phyloP scores from a whole-genome alignment of 345 rosid genomes.

The Populus davidiana region DNA sequence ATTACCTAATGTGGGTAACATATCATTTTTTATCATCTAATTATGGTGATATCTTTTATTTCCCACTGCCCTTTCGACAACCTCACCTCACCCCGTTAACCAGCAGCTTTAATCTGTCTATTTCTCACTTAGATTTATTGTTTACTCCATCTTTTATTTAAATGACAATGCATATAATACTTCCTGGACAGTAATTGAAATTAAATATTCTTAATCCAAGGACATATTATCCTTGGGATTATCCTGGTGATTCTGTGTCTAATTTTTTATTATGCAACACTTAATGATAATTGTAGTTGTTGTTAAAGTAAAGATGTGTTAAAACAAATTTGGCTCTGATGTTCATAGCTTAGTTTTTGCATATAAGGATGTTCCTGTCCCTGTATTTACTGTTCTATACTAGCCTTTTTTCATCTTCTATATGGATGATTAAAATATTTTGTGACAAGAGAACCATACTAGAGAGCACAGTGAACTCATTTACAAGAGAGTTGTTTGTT shows the following conservation, averaged over 20 bases:
- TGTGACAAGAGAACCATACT: neutral
- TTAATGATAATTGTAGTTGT: neutral
- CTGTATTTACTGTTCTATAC: neutral
- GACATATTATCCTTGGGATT: neutral
- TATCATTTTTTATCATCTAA: neutral
- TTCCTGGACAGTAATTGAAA: neutral
- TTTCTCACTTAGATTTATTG: neutral
- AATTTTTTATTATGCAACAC: neutral
- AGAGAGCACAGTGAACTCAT: neutral
- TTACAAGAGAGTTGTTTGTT: neutral
- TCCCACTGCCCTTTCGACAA: neutral
- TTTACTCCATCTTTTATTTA: neutral
- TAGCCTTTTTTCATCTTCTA: neutral
- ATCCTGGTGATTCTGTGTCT: neutral
- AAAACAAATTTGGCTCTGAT: neutral
- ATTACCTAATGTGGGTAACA: neutral
- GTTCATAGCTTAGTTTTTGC: neutral
- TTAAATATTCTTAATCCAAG: neutral
- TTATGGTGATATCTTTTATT: neutral
- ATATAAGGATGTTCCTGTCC: neutral
- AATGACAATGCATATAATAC: neutral
- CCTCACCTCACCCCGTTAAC: neutral
- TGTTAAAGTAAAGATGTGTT: neutral
- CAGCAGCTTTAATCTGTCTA: neutral
- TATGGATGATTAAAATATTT: neutral